Percentiles rank a stretch among this genome's conserved stretches.
phyloP scores from a whole-genome alignment of 129 eudicot genomes.

The Artemisia annua region DNA sequence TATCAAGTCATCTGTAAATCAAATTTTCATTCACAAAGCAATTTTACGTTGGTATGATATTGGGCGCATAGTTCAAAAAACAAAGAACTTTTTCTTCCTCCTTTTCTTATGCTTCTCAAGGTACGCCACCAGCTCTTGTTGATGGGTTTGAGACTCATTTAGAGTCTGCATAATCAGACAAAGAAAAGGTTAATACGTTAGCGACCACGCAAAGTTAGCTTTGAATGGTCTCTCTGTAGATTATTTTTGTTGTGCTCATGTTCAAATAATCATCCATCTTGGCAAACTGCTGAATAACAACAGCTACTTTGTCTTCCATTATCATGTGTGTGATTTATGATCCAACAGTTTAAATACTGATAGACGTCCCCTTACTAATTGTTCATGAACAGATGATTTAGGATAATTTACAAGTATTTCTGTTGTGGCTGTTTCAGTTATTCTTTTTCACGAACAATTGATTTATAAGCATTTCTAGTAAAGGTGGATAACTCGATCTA shows the following conservation, averaged over 20 bases:
- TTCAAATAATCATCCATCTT: neutral
- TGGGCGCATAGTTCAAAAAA: slow-evolving; percentile 27
- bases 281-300: neutral
- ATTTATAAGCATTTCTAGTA: neutral
- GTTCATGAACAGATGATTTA: neutral
- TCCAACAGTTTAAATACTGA: neutral
- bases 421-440: too few species aligned
- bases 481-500: neutral
- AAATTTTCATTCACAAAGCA: slow-evolving; percentile 20
- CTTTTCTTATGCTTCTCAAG: slow-evolving; percentile 70
- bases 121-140: slow-evolving; percentile 59
- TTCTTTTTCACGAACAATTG: too few species aligned
- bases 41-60: slow-evolving; percentile 8
- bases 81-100: slow-evolving; percentile 63
- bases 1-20: slow-evolving; percentile 15
- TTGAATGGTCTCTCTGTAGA: neutral
- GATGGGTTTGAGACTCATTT: slow-evolving; percentile 47
- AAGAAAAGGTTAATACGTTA: neutral
- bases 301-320: neutral
- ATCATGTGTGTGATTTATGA: neutral
- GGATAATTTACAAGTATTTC: too few species aligned
- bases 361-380: neutral
- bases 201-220: neutral
- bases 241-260: neutral
- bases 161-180: slow-evolving; percentile 46